Base-by-base conservation (phyloP, 177 flowering plant genomes). In the Vitis hybrid region DNA sequence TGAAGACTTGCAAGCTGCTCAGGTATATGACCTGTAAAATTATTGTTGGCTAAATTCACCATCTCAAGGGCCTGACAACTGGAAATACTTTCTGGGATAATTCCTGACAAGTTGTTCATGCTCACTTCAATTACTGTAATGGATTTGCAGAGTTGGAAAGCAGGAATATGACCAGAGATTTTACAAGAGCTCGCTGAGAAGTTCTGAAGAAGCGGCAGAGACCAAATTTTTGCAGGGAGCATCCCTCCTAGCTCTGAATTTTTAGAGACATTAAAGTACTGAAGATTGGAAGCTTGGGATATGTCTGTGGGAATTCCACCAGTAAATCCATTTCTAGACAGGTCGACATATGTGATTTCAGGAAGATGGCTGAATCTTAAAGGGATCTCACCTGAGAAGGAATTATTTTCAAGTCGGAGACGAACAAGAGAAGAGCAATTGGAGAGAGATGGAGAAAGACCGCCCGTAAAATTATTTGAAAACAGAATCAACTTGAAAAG, bases 401-500 rank as follows among this genome's bases (percentile, higher is more conserved):
- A 80, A 72, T 93, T 95, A 65, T 90, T 87, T 73, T 91, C 97
- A 0, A 91, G 69, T 3, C 99, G 80, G 14, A 93, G 75, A 9
- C 99, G 90, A 52, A 90, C 84, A 45, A 95, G 89, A 2, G 99
- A 85, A 61, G 97, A 89, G 74, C 99, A 95, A 66, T 88, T 89
- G 52, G 94, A 72, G 63, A 91, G 87, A 60, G 89, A 80, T n/a
- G 88, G 84, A 66, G 90, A 82, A 39, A 95, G 84, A 66, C 73
- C 78, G 29, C 93, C 96, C 1, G 89, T 74, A 62, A 93, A 88
- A 13, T 82, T 70, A 63, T 95, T 95, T 5, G 94, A 86, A 69
- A 95, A 95, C 71, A 93, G 75, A 18, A 95, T 91, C 79, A 93
- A 70, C 77, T 84, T 91, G 48, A 56, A 49, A 18, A 95, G 77